Conservation (phyloP, 805 yeast species). For the Metschnikowia aberdeeniae region DNA sequence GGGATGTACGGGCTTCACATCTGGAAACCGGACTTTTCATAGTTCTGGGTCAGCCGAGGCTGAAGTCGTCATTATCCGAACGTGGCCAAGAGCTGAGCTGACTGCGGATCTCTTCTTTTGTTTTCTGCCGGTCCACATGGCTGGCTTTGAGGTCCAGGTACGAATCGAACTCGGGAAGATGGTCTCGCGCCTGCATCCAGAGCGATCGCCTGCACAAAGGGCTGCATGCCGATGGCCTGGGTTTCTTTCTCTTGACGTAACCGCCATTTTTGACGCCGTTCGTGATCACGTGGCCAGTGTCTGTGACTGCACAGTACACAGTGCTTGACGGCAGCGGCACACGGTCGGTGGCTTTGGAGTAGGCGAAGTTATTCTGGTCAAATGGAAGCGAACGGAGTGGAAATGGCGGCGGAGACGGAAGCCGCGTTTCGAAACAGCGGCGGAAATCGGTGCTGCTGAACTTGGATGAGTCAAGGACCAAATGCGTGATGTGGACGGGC, state of each 20-base stretch:
- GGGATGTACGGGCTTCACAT: no score
- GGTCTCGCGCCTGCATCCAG: constrained; percentile 9
- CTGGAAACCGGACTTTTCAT: no score
- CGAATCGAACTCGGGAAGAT: constrained; percentile 8
- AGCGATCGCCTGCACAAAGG: constrained; percentile 29
- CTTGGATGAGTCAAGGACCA: constrained; percentile 44
- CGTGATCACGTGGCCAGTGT: constrained; percentile 39
- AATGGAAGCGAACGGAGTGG: constrained; percentile 21
- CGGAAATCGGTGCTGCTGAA: constrained; percentile 24
- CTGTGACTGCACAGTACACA: constrained; percentile 21
- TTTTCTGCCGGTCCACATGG: constrained; percentile 23
- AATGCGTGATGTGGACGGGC: constrained; percentile 40
- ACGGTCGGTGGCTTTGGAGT: constrained; percentile 18
- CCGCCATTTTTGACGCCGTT: constrained; percentile 63
- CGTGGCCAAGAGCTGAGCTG: constrained; percentile 45
- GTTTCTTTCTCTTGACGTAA: constrained; percentile 40
- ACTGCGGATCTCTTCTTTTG: constrained; percentile 26
- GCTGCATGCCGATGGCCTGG: constrained; percentile 43
- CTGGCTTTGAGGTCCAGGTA: constrained; percentile 17
- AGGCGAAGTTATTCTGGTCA: constrained; percentile 20
- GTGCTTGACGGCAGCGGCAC: constrained; percentile 32
- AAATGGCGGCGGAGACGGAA: constrained; percentile 9
- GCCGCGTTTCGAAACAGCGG: constrained; percentile 40
- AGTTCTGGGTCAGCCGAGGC: neutral
- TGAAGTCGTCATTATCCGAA: constrained; percentile 40